Percentiles rank a stretch among this genome's conserved stretches.
phyloP scores from a whole-genome alignment of 306 rosid genomes.

The Neltuma alba region DNA sequence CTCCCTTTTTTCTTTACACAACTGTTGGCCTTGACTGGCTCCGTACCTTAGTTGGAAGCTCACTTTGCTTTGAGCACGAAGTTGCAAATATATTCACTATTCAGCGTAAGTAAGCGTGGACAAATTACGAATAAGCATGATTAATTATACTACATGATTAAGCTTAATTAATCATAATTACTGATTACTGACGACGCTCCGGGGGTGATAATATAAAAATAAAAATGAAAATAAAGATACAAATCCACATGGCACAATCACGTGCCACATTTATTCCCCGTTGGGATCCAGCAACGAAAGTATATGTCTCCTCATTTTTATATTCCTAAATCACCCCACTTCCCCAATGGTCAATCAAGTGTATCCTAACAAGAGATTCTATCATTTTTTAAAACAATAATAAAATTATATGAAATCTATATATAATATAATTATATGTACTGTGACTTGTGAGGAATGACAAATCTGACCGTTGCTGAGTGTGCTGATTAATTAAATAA shows the following conservation, averaged over 20 bases:
- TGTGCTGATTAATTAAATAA: background rate
- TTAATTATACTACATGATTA: no score
- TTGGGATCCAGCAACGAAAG: slow-evolving; percentile 41
- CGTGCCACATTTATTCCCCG: slow-evolving; percentile 41
- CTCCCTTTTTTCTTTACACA: background rate
- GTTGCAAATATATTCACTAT: background rate
- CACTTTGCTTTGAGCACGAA: background rate
- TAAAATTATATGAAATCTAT: background rate
- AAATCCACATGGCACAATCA: slow-evolving; percentile 39
- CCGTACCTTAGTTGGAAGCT: background rate
- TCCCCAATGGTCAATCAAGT: background rate
- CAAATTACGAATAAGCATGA: no score
- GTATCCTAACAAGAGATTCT: background rate
- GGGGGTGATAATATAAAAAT: background rate
- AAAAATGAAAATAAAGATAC: background rate
- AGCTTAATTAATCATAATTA: no score
- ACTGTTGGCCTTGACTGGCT: background rate
- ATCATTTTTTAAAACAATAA: background rate
- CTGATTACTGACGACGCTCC: background rate
- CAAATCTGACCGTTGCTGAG: slow-evolving; percentile 30
- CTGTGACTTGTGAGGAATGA: background rate
- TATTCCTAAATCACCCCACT: background rate
- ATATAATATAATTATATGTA: background rate
- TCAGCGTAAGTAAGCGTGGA: no score
- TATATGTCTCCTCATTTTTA: background rate